Evolutionary conservation across 768 basidiomycete species (phyloP).

Genomic region (Leccinum variicolor): DNA sequence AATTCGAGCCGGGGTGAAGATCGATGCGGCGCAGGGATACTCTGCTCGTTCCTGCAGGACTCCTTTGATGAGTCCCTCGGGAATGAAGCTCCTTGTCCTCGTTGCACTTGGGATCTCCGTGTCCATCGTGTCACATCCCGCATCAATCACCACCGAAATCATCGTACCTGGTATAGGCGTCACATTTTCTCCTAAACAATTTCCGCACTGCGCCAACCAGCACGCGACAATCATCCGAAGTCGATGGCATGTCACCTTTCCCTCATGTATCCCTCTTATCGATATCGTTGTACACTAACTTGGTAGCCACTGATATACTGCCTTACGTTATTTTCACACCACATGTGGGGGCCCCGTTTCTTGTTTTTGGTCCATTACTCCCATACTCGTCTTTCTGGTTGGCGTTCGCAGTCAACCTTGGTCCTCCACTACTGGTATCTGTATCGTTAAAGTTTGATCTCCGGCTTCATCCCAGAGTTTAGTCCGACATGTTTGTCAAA

Average conservation of each 20-base stretch:
- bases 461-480: background rate
- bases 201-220: slow-evolving; percentile 9
- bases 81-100: slow-evolving; percentile 12
- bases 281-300: background rate
- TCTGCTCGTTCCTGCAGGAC: background rate
- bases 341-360: slow-evolving; percentile 6
- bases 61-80: slow-evolving; percentile 2
- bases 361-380: slow-evolving; percentile 1
- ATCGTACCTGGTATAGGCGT: background rate
- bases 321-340: slow-evolving; percentile 17
- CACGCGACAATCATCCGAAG: slow-evolving; percentile 6
- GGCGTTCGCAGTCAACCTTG: background rate
- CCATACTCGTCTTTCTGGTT: background rate
- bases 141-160: slow-evolving; percentile 3
- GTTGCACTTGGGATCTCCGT: slow-evolving; percentile 10
- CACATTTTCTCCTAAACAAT: slow-evolving; percentile 1
- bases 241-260: slow-evolving; percentile 1
- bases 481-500: background rate
- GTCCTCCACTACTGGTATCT: background rate
- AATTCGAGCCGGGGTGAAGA: background rate
- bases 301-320: background rate
- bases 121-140: slow-evolving; percentile 8
- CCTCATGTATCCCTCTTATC: slow-evolving; percentile 1
- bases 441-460: background rate
- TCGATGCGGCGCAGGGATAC: background rate